Evolutionary conservation across 345 rosid species (phyloP), one percentile per base, ranked within the genome.

Genomic region (Populus euphratica): DNA sequence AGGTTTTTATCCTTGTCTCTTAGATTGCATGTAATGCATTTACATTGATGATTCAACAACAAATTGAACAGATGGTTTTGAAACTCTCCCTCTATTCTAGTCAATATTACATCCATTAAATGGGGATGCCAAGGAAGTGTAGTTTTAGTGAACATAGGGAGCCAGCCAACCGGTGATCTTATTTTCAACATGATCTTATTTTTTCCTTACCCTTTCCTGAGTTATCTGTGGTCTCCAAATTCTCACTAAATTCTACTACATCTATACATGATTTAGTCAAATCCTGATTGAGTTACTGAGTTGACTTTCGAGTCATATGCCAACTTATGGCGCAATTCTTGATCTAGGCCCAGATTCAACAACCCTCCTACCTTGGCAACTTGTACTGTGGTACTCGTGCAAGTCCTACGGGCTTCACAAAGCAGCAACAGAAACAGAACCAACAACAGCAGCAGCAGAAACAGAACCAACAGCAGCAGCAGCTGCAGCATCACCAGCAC

Each of bases 311-410:
- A 63, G 25, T 13, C 23, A 23, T 29, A 13, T 78, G 11, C 39
- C 63, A 31, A 52, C 41, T 10, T 54, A 36, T 56, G 63, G 25
- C 25, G 27, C 66, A 68, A 12, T 77, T 33, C 31, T 75, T 73
- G 76, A 71, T 73, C 59, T 79, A 89, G 93, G 86, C 82, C 69
- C 89, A 81, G 59, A 82, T 85, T 83, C 88, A 81, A 78, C 76
- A 76, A 29, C 86, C 88, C 75, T 81, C 88, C 20, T 84, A 84
- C 81, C 74, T 78, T 36, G 62, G 83, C 7, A 86, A 80, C 76
- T 70, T 88, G 41, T 84, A 77, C 63, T 81, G 81, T 70, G 84
- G 76, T 16, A 64, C 66, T 23, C 82, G 43, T 25, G 44, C 75
- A 13, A 81, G 83, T 77, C 49, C 85, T 9, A 20, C 74, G 11